A percentile compares a stretch with the other conserved stretches of the same genome.
These are phyloP conservation scores for Tetracladium setigerum DNA, from an alignment of 495 filamentous ascomycete species.

Conservation along the genomic window DNA sequence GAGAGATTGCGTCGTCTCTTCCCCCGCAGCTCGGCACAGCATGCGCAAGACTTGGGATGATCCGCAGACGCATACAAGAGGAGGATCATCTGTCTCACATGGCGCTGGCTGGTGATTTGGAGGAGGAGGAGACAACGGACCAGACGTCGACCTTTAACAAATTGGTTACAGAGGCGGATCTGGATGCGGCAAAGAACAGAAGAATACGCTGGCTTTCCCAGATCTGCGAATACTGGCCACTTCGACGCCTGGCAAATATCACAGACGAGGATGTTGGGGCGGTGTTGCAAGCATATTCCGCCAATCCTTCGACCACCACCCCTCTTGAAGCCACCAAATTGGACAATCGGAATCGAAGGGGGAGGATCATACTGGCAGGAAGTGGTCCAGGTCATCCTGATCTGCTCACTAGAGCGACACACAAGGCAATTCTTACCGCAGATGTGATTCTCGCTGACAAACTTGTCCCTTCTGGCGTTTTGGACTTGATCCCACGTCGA, in stretches of 20 bases:
- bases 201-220: constrained; percentile 90
- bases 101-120: constrained; percentile 34
- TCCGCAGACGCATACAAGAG: constrained; percentile 69
- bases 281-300: constrained; percentile 60
- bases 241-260: constrained; percentile 70
- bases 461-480: constrained; percentile 79
- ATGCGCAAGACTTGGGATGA: constrained; percentile 68
- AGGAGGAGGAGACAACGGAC: constrained; percentile 76
- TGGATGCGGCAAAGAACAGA: constrained; percentile 66
- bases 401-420: constrained; percentile 80
- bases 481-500: constrained; percentile 83
- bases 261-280: constrained; percentile 69
- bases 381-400: constrained; percentile 92
- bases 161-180: constrained; percentile 63
- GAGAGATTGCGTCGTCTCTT: constrained; percentile 76
- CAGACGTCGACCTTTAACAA: constrained; percentile 84
- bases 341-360: constrained; percentile 25
- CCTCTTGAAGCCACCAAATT: constrained; percentile 2
- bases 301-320: constrained; percentile 7
- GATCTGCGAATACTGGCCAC: constrained; percentile 98
- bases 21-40: constrained; percentile 78
- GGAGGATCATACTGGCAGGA: constrained; percentile 81
- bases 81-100: constrained; percentile 57
- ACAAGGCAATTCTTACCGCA: constrained; percentile 74
- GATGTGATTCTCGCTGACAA: constrained; percentile 94